Evolutionary conservation across 2,329 filamentous ascomycete genomes (phyloP), one percentile per base, ranked within the genome.

Genomic region (Macrophomina pseudophaseolina): DNA sequence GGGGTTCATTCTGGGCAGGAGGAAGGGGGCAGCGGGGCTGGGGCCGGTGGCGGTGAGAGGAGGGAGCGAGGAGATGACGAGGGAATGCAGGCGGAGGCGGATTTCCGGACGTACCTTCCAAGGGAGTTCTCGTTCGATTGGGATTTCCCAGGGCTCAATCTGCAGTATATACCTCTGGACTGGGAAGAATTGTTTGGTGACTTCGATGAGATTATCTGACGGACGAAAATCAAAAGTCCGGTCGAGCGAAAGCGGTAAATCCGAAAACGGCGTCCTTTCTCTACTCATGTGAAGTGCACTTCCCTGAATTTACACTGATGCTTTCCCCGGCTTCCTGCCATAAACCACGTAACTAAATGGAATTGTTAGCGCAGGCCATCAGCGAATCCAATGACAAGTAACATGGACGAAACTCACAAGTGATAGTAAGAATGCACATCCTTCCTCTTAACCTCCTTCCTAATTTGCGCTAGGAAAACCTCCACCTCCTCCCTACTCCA

Each of bases 111-210:
- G 8, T 87, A 86, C 73, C 79, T 84, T 0, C 85, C 84, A 0
- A 82, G 83, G 68, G 82, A 87, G 66, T 87, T 87, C 68, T 80
- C 85, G 0, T 82, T 85, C n/a, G 84, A 86, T 67, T 87, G 84
- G 85, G 84, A 86, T 67, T 87, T 87, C 68, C 84, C 85, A 0
- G 84, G 84, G 0, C 70, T 87, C 42, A 85, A 82, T 76, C 65
- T 87, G 49, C 82, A 83, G 70, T 83, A 83, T 71, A 79, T 83
- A 49, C 81, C 82, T 0, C 76, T 80, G 11, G 78, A 78, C 5
- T 83, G 81, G 79, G 81, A 84, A 64, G 79, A 82, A 68, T 75
- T 83, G 67, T 83, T 84, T 67, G 78, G 80, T 3, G 79, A 84
- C 66, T 79, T 83, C 14, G 75, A 76, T 33, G 54, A 59, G 30